A percentile compares a stretch with the other conserved stretches of the same genome.
Evolutionary conservation across 2,329 filamentous ascomycete species (phyloP).

Genomic region (Microascus cirrosus): DNA sequence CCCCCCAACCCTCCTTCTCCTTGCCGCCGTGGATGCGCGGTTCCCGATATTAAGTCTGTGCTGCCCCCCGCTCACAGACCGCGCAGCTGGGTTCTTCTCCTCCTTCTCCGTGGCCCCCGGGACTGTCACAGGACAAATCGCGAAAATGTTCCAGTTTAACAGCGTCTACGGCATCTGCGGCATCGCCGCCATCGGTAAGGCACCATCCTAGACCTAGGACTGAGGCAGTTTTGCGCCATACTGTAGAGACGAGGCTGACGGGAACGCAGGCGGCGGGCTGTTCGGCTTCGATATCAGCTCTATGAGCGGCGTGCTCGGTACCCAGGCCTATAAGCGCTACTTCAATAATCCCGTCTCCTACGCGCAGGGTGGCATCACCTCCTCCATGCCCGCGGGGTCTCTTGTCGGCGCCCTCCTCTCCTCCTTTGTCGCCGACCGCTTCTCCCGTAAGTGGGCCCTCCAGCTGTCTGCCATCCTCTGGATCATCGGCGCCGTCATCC

Average conservation of each 20-base stretch:
- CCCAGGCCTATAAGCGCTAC: slow-evolving; percentile 58
- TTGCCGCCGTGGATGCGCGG: no score
- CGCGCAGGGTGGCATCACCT: slow-evolving; percentile 59
- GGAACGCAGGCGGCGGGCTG: slow-evolving; percentile 47
- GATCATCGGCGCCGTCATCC: slow-evolving; percentile 40
- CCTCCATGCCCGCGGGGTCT: slow-evolving; percentile 63
- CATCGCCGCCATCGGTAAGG: slow-evolving; percentile 49
- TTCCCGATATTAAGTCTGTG: not conserved
- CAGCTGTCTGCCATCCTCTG: slow-evolving; percentile 39
- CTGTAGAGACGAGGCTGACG: not conserved
- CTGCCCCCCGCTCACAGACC: not conserved
- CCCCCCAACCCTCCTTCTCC: no score
- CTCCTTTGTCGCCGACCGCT: slow-evolving; percentile 37
- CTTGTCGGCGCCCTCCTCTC: slow-evolving; percentile 45
- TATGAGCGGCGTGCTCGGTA: slow-evolving; percentile 59
- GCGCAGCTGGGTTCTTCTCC: not conserved
- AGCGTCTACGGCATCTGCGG: slow-evolving; percentile 51
- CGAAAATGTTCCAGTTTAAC: slow-evolving; percentile 26
- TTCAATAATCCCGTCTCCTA: slow-evolving; percentile 50
- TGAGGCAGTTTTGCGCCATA: no score
- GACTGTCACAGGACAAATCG: not conserved
- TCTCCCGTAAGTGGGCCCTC: slow-evolving; percentile 36
- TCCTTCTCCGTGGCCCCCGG: not conserved
- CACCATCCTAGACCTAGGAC: slow-evolving; percentile 3
- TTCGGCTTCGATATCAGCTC: slow-evolving; percentile 74